Evolutionary conservation across 129 eudicot genomes (phyloP), one percentile per base, ranked within the genome.

Genomic region (Chrysanthemum seticuspe): DNA sequence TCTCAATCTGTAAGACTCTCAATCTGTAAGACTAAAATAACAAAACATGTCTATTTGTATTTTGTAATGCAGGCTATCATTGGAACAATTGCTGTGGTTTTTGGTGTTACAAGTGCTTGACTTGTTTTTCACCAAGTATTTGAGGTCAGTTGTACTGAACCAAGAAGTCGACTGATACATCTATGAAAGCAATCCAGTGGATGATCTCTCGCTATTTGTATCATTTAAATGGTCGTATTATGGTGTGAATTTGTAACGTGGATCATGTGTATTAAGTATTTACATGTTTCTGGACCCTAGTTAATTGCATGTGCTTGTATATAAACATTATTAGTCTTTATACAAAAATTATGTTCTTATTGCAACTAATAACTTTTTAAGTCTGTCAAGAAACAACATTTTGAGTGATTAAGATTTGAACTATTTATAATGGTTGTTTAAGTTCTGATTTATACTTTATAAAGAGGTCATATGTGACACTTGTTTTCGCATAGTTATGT

Each of bases 21-120:
- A 15, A 31, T 70, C 12, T 5, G 13, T 15, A 3, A 54, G 40
- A 31, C 10, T 48, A 73, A 47, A 68, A 61, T 73, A 14, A 60
- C 50, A 18, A 55, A 51, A 68, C 25, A 29, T 19, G 47, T 18
- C 14, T 27, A 23, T 36, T 78, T 31, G 54, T 51, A 7, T n/a
- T 36, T 78, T 31, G 54, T 51, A 7, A 54, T 78, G 79, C 85
- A 91, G 97, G 97, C 95, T 56, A 79, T 91, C 62, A 65, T 91
- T 66, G 97, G 86, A 48, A 76, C 91, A 19, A 59, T 87, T 77
- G 95, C 95, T 3, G 48, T 81, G 59, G 47, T 87, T 57, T 79
- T 84, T 62, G 95, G 95, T 31, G 74, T 85, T 57, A 81, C 95
- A 52, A 76, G 52, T 54, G 59, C 52, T 47, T 68, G 67, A 76